Evolutionary conservation across 2,329 filamentous ascomycete genomes (phyloP), one percentile per base, ranked within the genome.

Genomic region (Coniochaeta pulveracea): DNA sequence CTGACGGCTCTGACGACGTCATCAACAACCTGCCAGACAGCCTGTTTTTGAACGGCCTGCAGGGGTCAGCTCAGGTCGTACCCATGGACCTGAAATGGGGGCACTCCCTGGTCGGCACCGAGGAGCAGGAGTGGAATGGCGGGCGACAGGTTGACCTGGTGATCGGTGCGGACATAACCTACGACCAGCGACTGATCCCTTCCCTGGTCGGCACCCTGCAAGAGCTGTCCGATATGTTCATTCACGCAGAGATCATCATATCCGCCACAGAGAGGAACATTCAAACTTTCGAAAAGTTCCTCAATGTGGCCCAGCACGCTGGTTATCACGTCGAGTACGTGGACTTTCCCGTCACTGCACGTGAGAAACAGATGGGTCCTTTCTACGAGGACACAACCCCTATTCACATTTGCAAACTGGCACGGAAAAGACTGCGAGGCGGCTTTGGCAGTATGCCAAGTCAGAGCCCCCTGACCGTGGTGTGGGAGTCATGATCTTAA

Each of bases 161-260:
- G 3, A 55, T 89, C 18, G 84, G 81, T 4, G 80, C 83, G 21
- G 83, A 89, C 50, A 71, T 89, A 54, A 88, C 80, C 1, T 89
- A 88, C 52, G 81, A 89, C 48, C 63, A 63, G 39, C 60, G 61
- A 22, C 65, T 72, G 26, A 76, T 82, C 32, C 71, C 76, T 1
- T 60, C 72, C 2, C 61, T 89, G 16, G 63, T 83, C 3, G 66
- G 63, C 3, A 85, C 81, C 3, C 51, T 88, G 33, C 56, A 65
- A 19, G 68, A 78, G 32, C 57, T 85, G 10, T 70, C 81, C 31
- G 58, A 60, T 2, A 47, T 75, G 34, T 72, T 73, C 40, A 67
- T 73, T 3, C 47, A 49, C 0, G 59, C 76, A 10, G 58, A 69
- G 28, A 69, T 83, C 22, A 57, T 85, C 28, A 76, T 88, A 37